A percentile compares a stretch with the other conserved stretches of the same genome.
These are phyloP conservation scores for Phoma herbarum DNA, from an alignment of 2,329 filamentous ascomycete genomes.

Conservation along the genomic window DNA sequence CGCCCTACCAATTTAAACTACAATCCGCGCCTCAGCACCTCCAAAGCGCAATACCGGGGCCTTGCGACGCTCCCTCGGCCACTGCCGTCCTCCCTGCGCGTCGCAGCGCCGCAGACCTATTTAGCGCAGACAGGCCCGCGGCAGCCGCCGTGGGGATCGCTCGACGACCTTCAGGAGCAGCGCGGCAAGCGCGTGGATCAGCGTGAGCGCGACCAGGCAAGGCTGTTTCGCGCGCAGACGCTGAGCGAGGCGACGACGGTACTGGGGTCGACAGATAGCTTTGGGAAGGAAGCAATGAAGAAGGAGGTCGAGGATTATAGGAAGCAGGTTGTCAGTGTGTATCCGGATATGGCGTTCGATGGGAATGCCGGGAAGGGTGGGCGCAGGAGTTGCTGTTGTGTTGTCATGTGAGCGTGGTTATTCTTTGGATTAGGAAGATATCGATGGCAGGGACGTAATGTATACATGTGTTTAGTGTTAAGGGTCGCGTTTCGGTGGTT, in stretches of 20 bases:
- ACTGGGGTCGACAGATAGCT: background rate
- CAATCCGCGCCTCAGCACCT: conserved; percentile 12
- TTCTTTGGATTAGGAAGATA: no score
- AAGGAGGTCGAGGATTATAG: conserved; percentile 31
- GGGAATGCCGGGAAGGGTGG: conserved; percentile 19
- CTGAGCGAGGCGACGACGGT: conserved; percentile 5
- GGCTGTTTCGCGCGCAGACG: background rate
- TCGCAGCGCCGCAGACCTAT: conserved; percentile 5
- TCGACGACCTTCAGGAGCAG: conserved; percentile 20
- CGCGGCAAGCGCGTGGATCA: conserved; percentile 15
- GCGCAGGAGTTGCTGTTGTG: conserved; percentile 23
- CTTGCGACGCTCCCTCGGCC: conserved; percentile 5
- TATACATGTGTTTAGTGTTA: background rate
- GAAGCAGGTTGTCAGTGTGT: conserved; percentile 31
- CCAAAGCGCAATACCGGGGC: conserved; percentile 13
- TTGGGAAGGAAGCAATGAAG: conserved; percentile 15
- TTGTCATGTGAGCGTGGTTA: conserved; percentile 27
- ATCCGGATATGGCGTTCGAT: conserved; percentile 37
- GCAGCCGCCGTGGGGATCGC: conserved; percentile 28
- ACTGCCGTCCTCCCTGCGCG: conserved; percentile 9
- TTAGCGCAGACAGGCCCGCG: conserved; percentile 24
- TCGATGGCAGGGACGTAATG: background rate
- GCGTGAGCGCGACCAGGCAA: conserved; percentile 15
- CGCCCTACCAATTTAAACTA: background rate
- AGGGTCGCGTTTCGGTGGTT: no score